These are phyloP conservation scores for Melanopsichium pennsylvanicum DNA, from an alignment of 1,284 basidiomycete species.

Conservation along the genomic window DNA sequence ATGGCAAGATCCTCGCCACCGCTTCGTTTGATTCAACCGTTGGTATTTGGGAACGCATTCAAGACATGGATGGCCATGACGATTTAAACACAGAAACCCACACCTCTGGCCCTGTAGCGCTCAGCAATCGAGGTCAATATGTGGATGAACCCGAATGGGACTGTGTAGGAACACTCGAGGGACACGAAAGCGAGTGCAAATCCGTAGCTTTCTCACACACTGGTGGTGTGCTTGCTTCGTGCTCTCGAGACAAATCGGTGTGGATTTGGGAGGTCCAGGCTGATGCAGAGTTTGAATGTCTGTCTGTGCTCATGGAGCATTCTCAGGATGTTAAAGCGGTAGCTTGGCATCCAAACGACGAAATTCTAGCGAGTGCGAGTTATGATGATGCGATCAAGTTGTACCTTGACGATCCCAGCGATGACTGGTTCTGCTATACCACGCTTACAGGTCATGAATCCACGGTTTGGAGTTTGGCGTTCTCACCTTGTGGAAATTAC, in stretches of 20 bases:
- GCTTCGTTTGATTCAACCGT: constrained; percentile 95
- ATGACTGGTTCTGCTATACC: constrained; percentile 90
- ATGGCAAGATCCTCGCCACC: constrained; percentile 86
- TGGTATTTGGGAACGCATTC: constrained; percentile 80
- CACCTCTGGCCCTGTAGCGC: constrained; percentile 33
- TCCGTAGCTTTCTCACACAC: constrained; percentile 82
- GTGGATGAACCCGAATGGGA: constrained; percentile 71
- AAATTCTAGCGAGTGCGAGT: constrained; percentile 92
- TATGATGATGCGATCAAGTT: constrained; percentile 97
- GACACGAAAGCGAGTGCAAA: constrained; percentile 98
- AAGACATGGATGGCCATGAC: constrained; percentile 34
- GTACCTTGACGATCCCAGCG: constrained; percentile 89
- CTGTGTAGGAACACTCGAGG: constrained; percentile 85
- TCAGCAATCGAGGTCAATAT: constrained; percentile 66
- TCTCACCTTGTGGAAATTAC: constrained; percentile 79
- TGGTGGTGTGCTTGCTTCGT: constrained; percentile 86
- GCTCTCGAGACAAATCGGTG: constrained; percentile 93
- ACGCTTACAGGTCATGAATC: constrained; percentile 78
- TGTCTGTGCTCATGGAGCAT: constrained; percentile 96
- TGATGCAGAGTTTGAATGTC: constrained; percentile 82
- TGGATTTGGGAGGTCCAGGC: constrained; percentile 97
- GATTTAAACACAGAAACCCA: constrained; percentile 6
- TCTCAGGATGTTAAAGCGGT: constrained; percentile 95
- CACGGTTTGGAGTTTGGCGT: constrained; percentile 89
- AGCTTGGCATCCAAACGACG: constrained; percentile 92